phyloP scores from a whole-genome alignment of 371 early-diverging fungal genomes.

The Syncephalastrum contaminatum region DNA sequence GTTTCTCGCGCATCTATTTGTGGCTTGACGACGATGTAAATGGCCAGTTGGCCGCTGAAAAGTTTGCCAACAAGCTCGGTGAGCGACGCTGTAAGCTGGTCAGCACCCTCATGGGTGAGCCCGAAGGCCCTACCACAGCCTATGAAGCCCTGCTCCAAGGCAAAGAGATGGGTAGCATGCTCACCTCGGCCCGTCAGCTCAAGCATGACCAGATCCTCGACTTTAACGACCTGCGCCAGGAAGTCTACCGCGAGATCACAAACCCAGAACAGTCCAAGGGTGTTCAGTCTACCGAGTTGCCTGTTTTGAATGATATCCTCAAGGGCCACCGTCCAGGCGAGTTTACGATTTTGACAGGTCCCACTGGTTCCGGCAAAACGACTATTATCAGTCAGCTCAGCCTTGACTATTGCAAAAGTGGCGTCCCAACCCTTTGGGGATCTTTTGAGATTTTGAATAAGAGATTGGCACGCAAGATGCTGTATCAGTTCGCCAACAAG shows the following conservation, averaged over 20 bases:
- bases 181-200: slow-evolving; percentile 43
- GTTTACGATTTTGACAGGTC: slow-evolving; percentile 72
- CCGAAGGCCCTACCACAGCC: slow-evolving; percentile 45
- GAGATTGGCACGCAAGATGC: slow-evolving; percentile 71
- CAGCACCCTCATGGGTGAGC: slow-evolving; percentile 31
- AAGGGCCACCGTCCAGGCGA: slow-evolving; percentile 80
- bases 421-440: slow-evolving; percentile 80
- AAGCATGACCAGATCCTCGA: slow-evolving; percentile 68
- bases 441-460: slow-evolving; percentile 78
- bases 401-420: slow-evolving; percentile 71
- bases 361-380: slow-evolving; percentile 79
- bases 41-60: slow-evolving; percentile 60
- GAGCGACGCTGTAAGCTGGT: slow-evolving; percentile 59
- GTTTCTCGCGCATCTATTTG: slow-evolving; percentile 63
- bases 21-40: slow-evolving; percentile 75
- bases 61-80: slow-evolving; percentile 65
- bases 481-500: slow-evolving; percentile 66
- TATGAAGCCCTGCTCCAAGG: slow-evolving; percentile 34
- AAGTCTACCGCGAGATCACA: slow-evolving; percentile 65
- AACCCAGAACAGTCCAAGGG: slow-evolving; percentile 69
- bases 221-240: slow-evolving; percentile 60
- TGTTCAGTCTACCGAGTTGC: slow-evolving; percentile 59
- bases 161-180: slow-evolving; percentile 28
- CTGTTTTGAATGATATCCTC: slow-evolving; percentile 58
- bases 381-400: slow-evolving; percentile 76